Base-by-base conservation (phyloP, 2,329 filamentous ascomycete genomes). In the Stemphylium lycopersici region DNA sequence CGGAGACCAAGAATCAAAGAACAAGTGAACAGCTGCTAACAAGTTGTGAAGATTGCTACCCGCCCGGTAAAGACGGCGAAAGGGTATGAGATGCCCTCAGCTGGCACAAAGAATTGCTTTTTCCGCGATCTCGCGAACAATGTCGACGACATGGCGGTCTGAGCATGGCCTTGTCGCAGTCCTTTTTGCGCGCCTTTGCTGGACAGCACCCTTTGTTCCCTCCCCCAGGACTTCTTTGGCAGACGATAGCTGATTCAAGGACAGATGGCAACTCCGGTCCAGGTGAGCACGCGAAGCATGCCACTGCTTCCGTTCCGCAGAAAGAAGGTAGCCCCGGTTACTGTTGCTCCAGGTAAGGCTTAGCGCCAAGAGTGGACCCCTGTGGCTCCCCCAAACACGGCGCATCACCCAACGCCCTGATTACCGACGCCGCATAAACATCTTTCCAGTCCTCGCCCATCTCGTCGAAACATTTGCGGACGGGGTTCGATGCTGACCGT, bases 381-480 rank as follows among this genome's bases (percentile, higher is more conserved):
- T 59, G 54, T 46, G 29, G 20, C 50, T 55, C 56, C 59, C 58
- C 59, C 58, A 61, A 67, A 67, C 62, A 67, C 52, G 44, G 57
- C 56, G 58, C 61, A 65, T 59, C 58, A 55, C 38, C 58, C 56
- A 50, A 55, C 45, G 50, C 43, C 47, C 55, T 59, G 39, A 34
- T 43, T 33, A 52, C 42, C 41, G 26, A 40, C 42, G 41, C 44
- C 46, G 61, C 59, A 66, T 67, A 65, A 62, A 63, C 62, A 59
- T 59, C 54, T 18, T 52, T 42, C 52, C 37, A 47, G 48, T 50
- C 32, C 45, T 16, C 51, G 43, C 32, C 36, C 39, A 29, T 48
- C 48, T 55, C 26, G 36, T 51, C 47, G 46, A 54, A 45, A 40
- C 40, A 39, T 36, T 37, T 8, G 38, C 48, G 52, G 33, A 48